Conservation (phyloP, 2,329 filamentous ascomycete genomes). For the Monosporascus sp. region DNA sequence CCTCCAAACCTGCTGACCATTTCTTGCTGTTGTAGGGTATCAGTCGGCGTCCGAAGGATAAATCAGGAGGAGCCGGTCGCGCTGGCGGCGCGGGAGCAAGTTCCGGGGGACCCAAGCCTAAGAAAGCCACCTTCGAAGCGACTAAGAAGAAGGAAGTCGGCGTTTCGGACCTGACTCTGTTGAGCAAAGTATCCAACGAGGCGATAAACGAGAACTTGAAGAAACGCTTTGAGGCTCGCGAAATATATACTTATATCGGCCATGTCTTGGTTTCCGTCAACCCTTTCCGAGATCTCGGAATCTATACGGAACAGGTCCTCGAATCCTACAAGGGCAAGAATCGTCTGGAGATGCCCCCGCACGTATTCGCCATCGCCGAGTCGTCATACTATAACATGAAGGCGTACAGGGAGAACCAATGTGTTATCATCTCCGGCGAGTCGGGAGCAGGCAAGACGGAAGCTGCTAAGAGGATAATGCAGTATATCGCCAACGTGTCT, state of each 20-base stretch:
- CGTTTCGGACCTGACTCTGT: slow-evolving; percentile 92
- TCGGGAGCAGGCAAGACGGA: slow-evolving; percentile 98
- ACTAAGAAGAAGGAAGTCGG: slow-evolving; percentile 99
- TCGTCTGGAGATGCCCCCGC: slow-evolving; percentile 86
- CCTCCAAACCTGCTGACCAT: neutral
- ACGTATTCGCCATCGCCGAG: slow-evolving; percentile 97
- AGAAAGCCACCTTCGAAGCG: slow-evolving; percentile 93
- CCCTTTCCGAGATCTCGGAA: slow-evolving; percentile 93
- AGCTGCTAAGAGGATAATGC: slow-evolving; percentile 97
- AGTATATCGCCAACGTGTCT: slow-evolving; percentile 97
- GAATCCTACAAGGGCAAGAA: slow-evolving; percentile 97
- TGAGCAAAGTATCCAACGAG: slow-evolving; percentile 98
- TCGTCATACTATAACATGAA: slow-evolving; percentile 99
- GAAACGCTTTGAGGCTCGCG: slow-evolving; percentile 93
- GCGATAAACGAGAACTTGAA: slow-evolving; percentile 99
- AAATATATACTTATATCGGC: slow-evolving; percentile 99
- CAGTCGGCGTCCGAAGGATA: slow-evolving; percentile 45
- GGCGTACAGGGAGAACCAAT: slow-evolving; percentile 97
- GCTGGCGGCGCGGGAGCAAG: slow-evolving; percentile 33
- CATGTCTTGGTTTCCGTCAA: slow-evolving; percentile 99
- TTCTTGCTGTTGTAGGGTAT: slow-evolving; percentile 34
- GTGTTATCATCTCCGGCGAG: slow-evolving; percentile 98
- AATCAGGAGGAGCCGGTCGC: slow-evolving; percentile 37
- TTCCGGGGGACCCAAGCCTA: slow-evolving; percentile 58
- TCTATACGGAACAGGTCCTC: slow-evolving; percentile 93